Percentiles rank a stretch among this genome's conserved stretches.
Conservation (phyloP, 495 filamentous ascomycete genomes). For the Melanomma pulvis-pyrius region DNA sequence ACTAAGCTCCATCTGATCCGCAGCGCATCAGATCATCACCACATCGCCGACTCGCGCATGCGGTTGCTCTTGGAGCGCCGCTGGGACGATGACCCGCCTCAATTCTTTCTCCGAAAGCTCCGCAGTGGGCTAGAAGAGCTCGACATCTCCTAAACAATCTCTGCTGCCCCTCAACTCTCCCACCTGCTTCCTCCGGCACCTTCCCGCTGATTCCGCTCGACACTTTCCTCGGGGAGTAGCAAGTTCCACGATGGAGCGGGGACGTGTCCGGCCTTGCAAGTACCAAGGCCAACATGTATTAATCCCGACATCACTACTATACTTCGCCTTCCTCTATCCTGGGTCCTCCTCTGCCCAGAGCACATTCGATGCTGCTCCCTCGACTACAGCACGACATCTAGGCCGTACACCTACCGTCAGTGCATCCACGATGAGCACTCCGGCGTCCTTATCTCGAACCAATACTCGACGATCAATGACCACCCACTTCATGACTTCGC, state of each 20-base stretch:
- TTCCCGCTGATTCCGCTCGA: background rate
- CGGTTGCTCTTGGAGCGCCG: background rate
- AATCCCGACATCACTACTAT: slow-evolving; percentile 11
- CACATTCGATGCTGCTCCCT: background rate
- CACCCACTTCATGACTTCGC: slow-evolving; percentile 17
- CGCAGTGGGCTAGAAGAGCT: slow-evolving; percentile 1
- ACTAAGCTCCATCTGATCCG: background rate
- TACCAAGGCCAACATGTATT: background rate
- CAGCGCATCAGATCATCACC: background rate
- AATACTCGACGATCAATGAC: slow-evolving; percentile 4
- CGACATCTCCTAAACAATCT: background rate
- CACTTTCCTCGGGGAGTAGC: background rate
- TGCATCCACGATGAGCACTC: slow-evolving; percentile 7
- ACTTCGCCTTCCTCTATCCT: slow-evolving; percentile 14
- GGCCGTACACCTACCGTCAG: background rate
- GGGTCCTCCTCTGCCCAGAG: slow-evolving; percentile 4
- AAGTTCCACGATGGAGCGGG: slow-evolving; percentile 7
- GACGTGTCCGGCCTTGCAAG: background rate
- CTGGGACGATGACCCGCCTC: slow-evolving; percentile 5
- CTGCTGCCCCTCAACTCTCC: background rate
- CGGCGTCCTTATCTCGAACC: slow-evolving; percentile 7
- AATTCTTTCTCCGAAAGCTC: background rate
- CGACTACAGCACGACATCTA: background rate
- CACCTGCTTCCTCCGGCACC: background rate
- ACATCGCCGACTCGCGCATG: background rate